Evolutionary conservation across 208 protist genomes (phyloP), one percentile per base, ranked within the genome.

Genomic region (Phytomonas sp.): DNA sequence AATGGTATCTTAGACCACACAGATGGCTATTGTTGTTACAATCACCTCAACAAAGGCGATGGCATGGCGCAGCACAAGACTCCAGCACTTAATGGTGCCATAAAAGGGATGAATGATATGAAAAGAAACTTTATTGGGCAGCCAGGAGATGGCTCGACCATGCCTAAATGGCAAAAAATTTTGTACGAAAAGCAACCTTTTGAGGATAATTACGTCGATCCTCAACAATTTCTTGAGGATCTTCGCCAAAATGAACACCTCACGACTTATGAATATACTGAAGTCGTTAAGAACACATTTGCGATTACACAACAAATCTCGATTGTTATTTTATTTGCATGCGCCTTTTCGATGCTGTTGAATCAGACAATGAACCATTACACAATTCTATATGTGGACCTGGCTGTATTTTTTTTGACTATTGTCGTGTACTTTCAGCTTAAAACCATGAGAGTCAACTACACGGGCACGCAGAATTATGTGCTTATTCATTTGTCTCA

Each of bases 161-260:
- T 76, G 34, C 66, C 83, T 0, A 45, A 56, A 49, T 97, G 92
- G 90, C 79, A 82, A 42, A 94, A 91, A 66, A 79, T 93, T 42
- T 77, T 97, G 29, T 97, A 94, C 63, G 84, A 93, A 52, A 74
- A 75, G 31, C 89, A 94, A 75, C 86, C 86, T 11, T 95, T 91
- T 52, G 92, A 95, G 70, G 92, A 97, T 70, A 97, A 94, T 76
- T 97, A 94, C 69, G 89, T 95, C 0, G 92, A 97, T 70, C 82
- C 81, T 0, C 61, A 74, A 5, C 80, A 88, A 67, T 97, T 97
- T 69, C 71, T 95, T 67, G 72, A 84, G 74, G 87, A 93, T 45
- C 73, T 97, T 69, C 70, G 81, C 23, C 60, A 89, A 34, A 97
- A 97, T 80, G 82, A 83, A 30, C 87, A 94, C 63, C 72, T 94